Evolutionary conservation across 2,329 filamentous ascomycete genomes (phyloP), one percentile per base, ranked within the genome.

Genomic region (Diaporthe humulicola): DNA sequence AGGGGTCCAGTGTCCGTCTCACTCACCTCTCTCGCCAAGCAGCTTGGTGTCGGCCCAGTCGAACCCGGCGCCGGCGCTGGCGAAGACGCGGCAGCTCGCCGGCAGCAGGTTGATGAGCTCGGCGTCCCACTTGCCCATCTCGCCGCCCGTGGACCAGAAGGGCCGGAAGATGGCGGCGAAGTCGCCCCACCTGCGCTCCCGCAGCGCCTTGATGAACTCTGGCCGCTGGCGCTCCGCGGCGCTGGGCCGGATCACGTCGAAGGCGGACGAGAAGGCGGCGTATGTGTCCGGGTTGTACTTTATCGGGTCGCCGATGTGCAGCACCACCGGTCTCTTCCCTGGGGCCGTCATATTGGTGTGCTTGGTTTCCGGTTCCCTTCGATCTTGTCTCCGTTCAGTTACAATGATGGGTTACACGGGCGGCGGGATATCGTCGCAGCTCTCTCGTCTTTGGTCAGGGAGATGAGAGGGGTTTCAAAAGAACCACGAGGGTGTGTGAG

Each of bases 241-340:
- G 12, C 84, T 83, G 0, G 89, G 89, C n/a, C 88, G 87, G 67
- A 91, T 79, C 33, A 92, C 82, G 19, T 89, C 85, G 78, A 87
- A 90, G 25, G 79, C 81, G 0, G 81, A 61, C 38, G 82, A 80
- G 78, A 90, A 86, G 76, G 82, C 81, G 42, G 81, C 81, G 78
- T 88, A 88, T 0, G 86, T 87, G 1, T 83, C 81, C 0, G 83
- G 85, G 77, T 89, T 89, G 81, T 88, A 89, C 76, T 84, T 85
- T 74, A 88, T 82, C 12, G 86, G 84, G 80, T 96, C 94, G 77
- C 94, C 95, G 83, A 95, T 92, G 85, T 92, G 93, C 78, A 97
- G 89, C 75, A 97, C 92, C 77, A 92, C 89, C 58, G 83, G 86
- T 75, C 82, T 87, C 30, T 38, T 60, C 15, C 45, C 64, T 19